phyloP scores from a whole-genome alignment of 129 eudicot genomes.

The Ambrosia trifida region DNA sequence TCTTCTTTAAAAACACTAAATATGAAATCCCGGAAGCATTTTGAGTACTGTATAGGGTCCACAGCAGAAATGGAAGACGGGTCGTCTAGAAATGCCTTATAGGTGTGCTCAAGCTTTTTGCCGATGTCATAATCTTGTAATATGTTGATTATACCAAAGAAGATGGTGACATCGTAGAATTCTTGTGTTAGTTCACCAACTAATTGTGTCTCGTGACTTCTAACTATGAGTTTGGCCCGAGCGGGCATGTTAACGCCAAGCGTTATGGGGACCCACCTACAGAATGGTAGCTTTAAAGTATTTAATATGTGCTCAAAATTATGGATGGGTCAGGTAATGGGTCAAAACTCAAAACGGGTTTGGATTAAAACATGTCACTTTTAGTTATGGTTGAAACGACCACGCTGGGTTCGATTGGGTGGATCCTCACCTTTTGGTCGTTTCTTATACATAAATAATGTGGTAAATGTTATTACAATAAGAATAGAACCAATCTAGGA shows the following conservation, averaged over 20 bases:
- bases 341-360: too few relatives aligned
- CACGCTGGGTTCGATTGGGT: too few relatives aligned
- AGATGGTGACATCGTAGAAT: too few relatives aligned
- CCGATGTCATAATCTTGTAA: conserved; percentile 82
- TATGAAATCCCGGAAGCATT: too few relatives aligned
- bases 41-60: too few relatives aligned
- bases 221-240: conserved; percentile 50
- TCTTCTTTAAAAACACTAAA: too few relatives aligned
- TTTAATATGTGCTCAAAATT: background rate
- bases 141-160: conserved; percentile 79
- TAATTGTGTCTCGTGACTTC: conserved; percentile 50
- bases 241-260: conserved; percentile 69
- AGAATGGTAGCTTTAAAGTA: conserved; percentile 7
- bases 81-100: conserved; percentile 70
- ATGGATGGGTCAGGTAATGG: background rate
- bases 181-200: conserved; percentile 72
- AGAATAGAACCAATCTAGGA: background rate
- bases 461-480: background rate
- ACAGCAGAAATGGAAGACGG: too few relatives aligned
- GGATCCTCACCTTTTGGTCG: too few relatives aligned
- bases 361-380: background rate
- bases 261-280: conserved; percentile 53
- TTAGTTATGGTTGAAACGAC: background rate
- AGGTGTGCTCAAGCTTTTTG: conserved; percentile 87
- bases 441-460: too few relatives aligned